Conservation (phyloP, 2,329 filamentous ascomycete genomes). For the Stagonosporopsis rhizophila region DNA sequence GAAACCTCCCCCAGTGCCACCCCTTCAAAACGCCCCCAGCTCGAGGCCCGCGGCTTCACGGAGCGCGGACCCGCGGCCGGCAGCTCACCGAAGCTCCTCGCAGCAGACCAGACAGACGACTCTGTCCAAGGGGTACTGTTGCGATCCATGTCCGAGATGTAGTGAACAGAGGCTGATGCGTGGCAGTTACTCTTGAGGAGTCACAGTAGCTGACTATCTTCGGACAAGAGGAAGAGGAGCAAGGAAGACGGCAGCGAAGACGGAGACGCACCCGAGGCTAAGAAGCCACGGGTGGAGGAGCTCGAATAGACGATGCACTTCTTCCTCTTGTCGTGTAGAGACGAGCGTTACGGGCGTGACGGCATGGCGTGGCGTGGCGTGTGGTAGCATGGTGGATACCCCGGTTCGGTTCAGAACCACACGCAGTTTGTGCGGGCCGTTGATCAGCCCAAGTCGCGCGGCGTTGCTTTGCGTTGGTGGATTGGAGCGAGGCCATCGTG, state of each 20-base stretch:
- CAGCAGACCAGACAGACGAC: slow-evolving; percentile 68
- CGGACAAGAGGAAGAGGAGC: slow-evolving; percentile 21
- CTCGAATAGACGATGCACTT: not conserved
- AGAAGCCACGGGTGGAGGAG: slow-evolving; percentile 9
- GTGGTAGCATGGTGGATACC: slow-evolving; percentile 1
- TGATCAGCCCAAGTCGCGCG: no score
- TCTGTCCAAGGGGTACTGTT: slow-evolving; percentile 60
- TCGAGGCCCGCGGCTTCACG: slow-evolving; percentile 71
- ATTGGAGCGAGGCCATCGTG: no score
- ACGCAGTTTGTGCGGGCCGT: not conserved
- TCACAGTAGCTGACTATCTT: slow-evolving; percentile 23
- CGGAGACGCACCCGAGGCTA: slow-evolving; percentile 7
- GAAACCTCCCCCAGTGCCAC: not conserved
- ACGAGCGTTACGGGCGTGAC: not conserved
- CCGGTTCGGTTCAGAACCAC: not conserved
- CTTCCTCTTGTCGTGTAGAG: slow-evolving; percentile 14
- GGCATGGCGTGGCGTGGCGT: not conserved
- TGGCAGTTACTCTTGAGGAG: slow-evolving; percentile 21
- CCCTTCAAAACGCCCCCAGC: slow-evolving; percentile 54
- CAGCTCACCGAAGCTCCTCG: slow-evolving; percentile 64
- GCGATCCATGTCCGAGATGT: slow-evolving; percentile 16
- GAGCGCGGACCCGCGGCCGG: slow-evolving; percentile 68
- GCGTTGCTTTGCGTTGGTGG: no score
- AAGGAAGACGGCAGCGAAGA: not conserved
- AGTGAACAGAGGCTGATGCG: slow-evolving; percentile 12